Evolutionary conservation across 345 rosid species (phyloP), one percentile per base, ranked within the genome.

Genomic region (Leavenworthia alabamica): DNA sequence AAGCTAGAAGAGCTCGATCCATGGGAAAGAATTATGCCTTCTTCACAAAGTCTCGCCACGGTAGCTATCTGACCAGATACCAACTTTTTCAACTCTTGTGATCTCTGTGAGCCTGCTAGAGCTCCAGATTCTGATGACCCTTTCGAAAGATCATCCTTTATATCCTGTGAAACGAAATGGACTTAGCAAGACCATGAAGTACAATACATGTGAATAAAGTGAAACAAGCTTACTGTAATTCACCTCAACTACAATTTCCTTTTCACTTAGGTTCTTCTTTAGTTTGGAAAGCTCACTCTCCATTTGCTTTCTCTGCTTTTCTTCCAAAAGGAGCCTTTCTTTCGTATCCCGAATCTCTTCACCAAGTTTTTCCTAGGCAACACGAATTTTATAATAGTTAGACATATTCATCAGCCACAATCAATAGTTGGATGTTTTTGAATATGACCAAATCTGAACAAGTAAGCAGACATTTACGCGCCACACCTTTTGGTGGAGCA

Each of bases 11-110:
- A 45, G 40, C 40, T 40, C 22, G 14, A 1, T 52, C 41, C 19
- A 58, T 50, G 66, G 43, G 43, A 50, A 22, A 49, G 20, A 27
- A 7, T 19, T 52, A 35, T 82, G 71, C 98, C 98, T 86, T 91
- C 90, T 81, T 88, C 96, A 16, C 98, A 88, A 67, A 91, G 85
- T 76, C 86, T 88, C 27, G 98, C 92, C 76, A 91, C 78, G 57
- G 91, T 81, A 52, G 84, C 89, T 74, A 87, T 88, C 74, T 91
- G 92, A 76, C 83, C 75, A 59, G 89, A 83, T 16, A 78, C 61
- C 16, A 78, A 64, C 56, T 80, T 86, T 66, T 83, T 86, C 42
- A 75, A 77, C 29, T 83, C 77, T 50, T 77, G 81, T 40, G 86
- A 74, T 68, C 80, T 86, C 71, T 73, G 79, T 40, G 78, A 70